Conservation (phyloP, 768 basidiomycete species). For the Rubroboletus satanas region DNA sequence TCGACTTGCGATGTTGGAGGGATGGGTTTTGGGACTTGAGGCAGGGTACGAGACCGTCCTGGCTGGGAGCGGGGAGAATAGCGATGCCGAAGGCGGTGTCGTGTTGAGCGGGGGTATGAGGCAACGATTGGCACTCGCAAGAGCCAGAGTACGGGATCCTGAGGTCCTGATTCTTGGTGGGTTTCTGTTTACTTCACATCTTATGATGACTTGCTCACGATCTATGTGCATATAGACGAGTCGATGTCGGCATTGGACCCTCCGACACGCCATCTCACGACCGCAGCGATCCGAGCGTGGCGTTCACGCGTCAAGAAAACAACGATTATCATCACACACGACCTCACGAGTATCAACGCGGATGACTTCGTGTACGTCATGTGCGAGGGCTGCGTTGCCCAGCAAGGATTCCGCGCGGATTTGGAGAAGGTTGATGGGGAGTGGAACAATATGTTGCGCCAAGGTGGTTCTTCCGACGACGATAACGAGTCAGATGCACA, state of each 20-base stretch:
- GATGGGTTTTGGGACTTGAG: constrained; percentile 81
- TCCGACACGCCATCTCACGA: constrained; percentile 81
- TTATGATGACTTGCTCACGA: not conserved
- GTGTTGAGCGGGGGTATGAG: constrained; percentile 25
- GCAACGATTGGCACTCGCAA: constrained; percentile 37
- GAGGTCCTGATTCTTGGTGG: constrained; percentile 86
- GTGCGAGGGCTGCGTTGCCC: constrained; percentile 71
- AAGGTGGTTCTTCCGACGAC: constrained; percentile 54
- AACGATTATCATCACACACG: constrained; percentile 73
- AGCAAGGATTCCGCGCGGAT: constrained; percentile 84
- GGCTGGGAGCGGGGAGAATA: constrained; percentile 41
- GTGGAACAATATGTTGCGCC: constrained; percentile 65
- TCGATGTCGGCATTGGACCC: constrained; percentile 83
- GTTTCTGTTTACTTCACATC: constrained; percentile 26
- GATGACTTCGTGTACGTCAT: constrained; percentile 92
- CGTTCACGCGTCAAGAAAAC: constrained; percentile 57
- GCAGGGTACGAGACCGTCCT: constrained; percentile 84
- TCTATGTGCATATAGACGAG: constrained; percentile 48
- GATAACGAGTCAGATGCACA: constrained; percentile 32
- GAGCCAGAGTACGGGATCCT: constrained; percentile 82
- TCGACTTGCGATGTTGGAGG: constrained; percentile 62
- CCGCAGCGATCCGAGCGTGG: constrained; percentile 67
- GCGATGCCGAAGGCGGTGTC: constrained; percentile 48
- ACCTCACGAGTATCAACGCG: constrained; percentile 73
- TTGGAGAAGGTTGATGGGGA: constrained; percentile 63